Percentiles rank a stretch among this genome's conserved stretches.
Conservation (phyloP, 495 filamentous ascomycete species). For the Daldinia childiae region DNA sequence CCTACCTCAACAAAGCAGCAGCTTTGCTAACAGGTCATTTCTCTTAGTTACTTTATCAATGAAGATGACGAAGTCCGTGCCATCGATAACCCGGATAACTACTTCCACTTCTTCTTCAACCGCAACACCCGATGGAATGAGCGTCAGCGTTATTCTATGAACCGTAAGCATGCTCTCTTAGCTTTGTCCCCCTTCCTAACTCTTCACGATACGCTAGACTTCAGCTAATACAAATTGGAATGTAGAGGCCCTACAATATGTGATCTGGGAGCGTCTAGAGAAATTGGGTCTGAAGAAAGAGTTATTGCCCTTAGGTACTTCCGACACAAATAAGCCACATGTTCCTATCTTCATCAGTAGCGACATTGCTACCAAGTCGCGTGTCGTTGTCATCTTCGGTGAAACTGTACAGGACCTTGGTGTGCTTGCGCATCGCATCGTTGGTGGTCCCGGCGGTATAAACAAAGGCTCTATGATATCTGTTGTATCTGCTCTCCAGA, state of each 20-base stretch:
- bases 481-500: slow-evolving; percentile 64
- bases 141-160: slow-evolving; percentile 72
- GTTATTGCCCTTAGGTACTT: slow-evolving; percentile 65
- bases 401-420: slow-evolving; percentile 76
- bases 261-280: slow-evolving; percentile 69
- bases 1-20: neutral
- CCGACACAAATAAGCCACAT: slow-evolving; percentile 60
- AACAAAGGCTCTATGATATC: slow-evolving; percentile 71
- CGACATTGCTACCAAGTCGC: slow-evolving; percentile 65
- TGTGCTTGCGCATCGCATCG: slow-evolving; percentile 73
- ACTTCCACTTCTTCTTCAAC: slow-evolving; percentile 77
- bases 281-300: slow-evolving; percentile 63
- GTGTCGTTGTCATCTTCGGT: slow-evolving; percentile 79
- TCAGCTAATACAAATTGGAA: neutral
- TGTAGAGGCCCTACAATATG: slow-evolving; percentile 68
- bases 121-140: slow-evolving; percentile 77
- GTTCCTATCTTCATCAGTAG: slow-evolving; percentile 72
- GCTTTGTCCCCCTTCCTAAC: neutral
- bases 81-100: slow-evolving; percentile 69
- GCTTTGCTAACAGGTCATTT: slow-evolving; percentile 20
- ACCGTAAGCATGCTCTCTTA: slow-evolving; percentile 58
- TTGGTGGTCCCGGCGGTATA: slow-evolving; percentile 67
- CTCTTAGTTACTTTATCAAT: slow-evolving; percentile 73
- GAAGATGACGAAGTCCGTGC: slow-evolving; percentile 74
- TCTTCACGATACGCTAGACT: neutral